Conservation (phyloP, 148 eudicot species). For the Nepenthes mirabilis region DNA sequence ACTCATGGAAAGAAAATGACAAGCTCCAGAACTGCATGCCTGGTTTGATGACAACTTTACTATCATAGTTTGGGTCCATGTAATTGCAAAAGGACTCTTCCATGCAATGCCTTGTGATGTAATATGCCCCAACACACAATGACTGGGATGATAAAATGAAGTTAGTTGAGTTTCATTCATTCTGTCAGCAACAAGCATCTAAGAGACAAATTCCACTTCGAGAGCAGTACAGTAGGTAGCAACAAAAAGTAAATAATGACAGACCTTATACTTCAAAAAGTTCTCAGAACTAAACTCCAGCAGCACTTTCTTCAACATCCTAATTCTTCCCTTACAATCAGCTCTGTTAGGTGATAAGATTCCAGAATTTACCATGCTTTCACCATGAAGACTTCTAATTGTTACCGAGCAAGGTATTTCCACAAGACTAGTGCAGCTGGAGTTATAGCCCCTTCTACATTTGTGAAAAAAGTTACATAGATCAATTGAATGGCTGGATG, state of each 20-base stretch:
- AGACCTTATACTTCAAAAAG: constrained; percentile 55
- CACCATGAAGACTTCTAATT: constrained; percentile 13
- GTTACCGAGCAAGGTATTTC: constrained; percentile 37
- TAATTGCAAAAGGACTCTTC: constrained; percentile 36
- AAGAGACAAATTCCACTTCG: constrained; percentile 8
- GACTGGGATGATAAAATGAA: constrained; percentile 24
- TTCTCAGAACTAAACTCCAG: constrained; percentile 57
- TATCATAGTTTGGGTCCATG: constrained; percentile 11
- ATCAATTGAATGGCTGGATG: constrained; percentile 7
- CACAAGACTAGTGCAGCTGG: constrained; percentile 11
- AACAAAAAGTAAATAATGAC: constrained; percentile 4
- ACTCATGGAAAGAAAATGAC: constrained; percentile 35
- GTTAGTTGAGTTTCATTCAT: background rate
- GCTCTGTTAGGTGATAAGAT: constrained; percentile 20
- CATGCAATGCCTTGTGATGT: constrained; percentile 42
- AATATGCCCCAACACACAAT: constrained; percentile 47
- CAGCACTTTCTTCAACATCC: constrained; percentile 28
- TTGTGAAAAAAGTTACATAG: constrained; percentile 10
- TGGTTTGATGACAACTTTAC: constrained; percentile 31
- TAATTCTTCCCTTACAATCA: constrained; percentile 7
- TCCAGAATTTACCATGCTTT: constrained; percentile 15
- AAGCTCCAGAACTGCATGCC: constrained; percentile 35
- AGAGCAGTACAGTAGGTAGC: background rate
- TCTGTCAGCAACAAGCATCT: background rate
- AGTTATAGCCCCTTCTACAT: constrained; percentile 8